Evolutionary conservation across 805 yeast species (phyloP).

Genomic region (Cyberlindnera japonica): DNA sequence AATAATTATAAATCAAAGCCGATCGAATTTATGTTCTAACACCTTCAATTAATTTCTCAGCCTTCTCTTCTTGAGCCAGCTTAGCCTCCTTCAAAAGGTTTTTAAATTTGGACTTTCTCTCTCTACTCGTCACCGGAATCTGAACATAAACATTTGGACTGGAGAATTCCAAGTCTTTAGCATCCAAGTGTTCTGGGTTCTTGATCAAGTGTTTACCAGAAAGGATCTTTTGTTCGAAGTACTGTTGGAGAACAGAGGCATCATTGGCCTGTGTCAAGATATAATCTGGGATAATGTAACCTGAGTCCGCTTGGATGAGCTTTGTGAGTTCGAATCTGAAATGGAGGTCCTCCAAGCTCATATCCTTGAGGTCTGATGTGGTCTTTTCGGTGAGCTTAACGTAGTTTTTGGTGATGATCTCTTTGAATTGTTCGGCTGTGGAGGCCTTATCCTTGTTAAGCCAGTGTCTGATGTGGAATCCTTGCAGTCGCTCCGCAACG

Average conservation of each 20-base stretch:
- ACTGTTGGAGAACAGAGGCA: slow-evolving; percentile 28
- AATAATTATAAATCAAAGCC: not conserved
- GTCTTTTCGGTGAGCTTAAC: slow-evolving; percentile 13
- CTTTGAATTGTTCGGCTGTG: slow-evolving; percentile 27
- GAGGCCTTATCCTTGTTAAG: slow-evolving; percentile 25
- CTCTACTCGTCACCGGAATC: slow-evolving; percentile 20
- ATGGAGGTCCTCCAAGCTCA: slow-evolving; percentile 27
- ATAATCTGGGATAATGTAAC: slow-evolving; percentile 37
- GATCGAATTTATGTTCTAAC: slow-evolving; percentile 14
- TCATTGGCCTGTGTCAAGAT: slow-evolving; percentile 30
- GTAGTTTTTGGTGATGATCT: slow-evolving; percentile 20
- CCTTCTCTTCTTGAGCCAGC: slow-evolving; percentile 21
- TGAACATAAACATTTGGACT: slow-evolving; percentile 26
- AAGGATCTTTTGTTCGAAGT: slow-evolving; percentile 27
- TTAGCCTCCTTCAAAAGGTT: slow-evolving; percentile 25
- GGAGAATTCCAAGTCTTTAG: slow-evolving; percentile 18
- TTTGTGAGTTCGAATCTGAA: slow-evolving; percentile 35
- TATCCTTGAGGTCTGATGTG: slow-evolving; percentile 14
- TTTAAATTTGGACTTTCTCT: slow-evolving; percentile 24
- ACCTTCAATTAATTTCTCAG: slow-evolving; percentile 21
- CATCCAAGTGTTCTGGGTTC: slow-evolving; percentile 15
- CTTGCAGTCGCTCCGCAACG: slow-evolving; percentile 19
- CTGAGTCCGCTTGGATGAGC: slow-evolving; percentile 34
- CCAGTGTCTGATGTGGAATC: slow-evolving; percentile 36
- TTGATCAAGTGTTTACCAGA: slow-evolving; percentile 26